phyloP scores from a whole-genome alignment of 768 basidiomycete species.

The Sutorius australiensis region DNA sequence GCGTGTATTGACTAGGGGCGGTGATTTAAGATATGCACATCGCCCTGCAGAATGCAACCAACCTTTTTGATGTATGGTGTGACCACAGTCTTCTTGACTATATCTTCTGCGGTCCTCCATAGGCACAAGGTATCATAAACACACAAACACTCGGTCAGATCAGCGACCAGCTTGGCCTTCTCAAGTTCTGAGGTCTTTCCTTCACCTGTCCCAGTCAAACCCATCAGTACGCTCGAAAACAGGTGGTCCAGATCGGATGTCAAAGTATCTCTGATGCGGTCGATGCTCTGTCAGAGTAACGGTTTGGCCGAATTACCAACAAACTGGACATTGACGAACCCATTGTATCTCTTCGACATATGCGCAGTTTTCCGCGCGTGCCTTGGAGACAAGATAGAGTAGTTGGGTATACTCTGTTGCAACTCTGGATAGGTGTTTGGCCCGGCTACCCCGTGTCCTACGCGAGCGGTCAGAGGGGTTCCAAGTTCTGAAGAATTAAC shows the following conservation, averaged over 20 bases:
- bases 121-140: conserved; percentile 78
- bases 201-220: conserved; percentile 47
- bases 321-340: conserved; percentile 47
- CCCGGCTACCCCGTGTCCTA: conserved; percentile 60
- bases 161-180: conserved; percentile 56
- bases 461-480: conserved; percentile 4
- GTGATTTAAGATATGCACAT: not conserved
- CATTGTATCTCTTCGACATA: conserved; percentile 84
- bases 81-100: conserved; percentile 69
- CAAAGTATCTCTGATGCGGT: conserved; percentile 78
- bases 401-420: conserved; percentile 91
- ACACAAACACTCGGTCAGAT: conserved; percentile 72
- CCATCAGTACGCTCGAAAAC: conserved; percentile 58
- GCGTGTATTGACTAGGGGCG: conserved; percentile 63
- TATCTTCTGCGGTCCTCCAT: conserved; percentile 87
- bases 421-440: conserved; percentile 79
- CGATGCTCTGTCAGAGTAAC: conserved; percentile 59
- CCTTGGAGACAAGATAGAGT: conserved; percentile 84
- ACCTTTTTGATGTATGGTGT: conserved; percentile 78
- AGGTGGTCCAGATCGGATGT: conserved; percentile 83
- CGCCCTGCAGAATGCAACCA: conserved; percentile 7
- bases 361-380: conserved; percentile 66
- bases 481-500: not conserved
- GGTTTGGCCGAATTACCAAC: conserved; percentile 6
- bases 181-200: conserved; percentile 59